Percentiles rank a stretch among this genome's conserved stretches.
Evolutionary conservation across 192 early-diverging fungal genomes (phyloP).

Genomic region (Kickxella alabastrina): DNA sequence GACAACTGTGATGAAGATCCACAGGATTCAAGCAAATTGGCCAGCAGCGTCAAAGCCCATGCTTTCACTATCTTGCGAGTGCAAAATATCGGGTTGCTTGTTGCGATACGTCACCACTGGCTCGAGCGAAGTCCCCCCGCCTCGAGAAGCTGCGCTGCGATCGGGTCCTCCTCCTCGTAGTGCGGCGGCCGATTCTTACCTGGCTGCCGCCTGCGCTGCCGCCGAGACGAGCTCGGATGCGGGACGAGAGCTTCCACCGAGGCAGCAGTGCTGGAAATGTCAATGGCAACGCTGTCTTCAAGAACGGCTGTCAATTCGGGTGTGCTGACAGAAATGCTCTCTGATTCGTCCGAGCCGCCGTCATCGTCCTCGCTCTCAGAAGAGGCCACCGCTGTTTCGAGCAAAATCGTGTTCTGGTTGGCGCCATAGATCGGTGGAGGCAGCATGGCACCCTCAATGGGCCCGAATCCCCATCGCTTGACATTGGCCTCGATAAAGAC

Average conservation of each 20-base stretch:
- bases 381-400: constrained; percentile 34
- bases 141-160: constrained; percentile 44
- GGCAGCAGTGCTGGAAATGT: constrained; percentile 12
- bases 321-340: too few species aligned
- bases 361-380: constrained; percentile 23
- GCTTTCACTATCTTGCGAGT: too few species aligned
- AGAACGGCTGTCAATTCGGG: background rate
- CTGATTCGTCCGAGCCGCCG: constrained; percentile 2
- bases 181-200: constrained; percentile 25
- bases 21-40: too few species aligned
- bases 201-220: constrained; percentile 9
- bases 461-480: constrained; percentile 78
- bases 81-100: constrained; percentile 36
- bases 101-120: constrained; percentile 30
- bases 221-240: background rate
- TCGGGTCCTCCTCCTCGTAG: constrained; percentile 48
- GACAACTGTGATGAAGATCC: too few species aligned
- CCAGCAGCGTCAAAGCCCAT: too few species aligned
- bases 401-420: constrained; percentile 64
- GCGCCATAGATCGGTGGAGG: constrained; percentile 77
- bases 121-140: constrained; percentile 43
- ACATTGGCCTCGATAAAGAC: constrained; percentile 84
- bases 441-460: constrained; percentile 61
- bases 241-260: too few species aligned
- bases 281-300: constrained; percentile 25